Evolutionary conservation across 2,329 filamentous ascomycete species (phyloP).

Genomic region (Penicillium sp.): DNA sequence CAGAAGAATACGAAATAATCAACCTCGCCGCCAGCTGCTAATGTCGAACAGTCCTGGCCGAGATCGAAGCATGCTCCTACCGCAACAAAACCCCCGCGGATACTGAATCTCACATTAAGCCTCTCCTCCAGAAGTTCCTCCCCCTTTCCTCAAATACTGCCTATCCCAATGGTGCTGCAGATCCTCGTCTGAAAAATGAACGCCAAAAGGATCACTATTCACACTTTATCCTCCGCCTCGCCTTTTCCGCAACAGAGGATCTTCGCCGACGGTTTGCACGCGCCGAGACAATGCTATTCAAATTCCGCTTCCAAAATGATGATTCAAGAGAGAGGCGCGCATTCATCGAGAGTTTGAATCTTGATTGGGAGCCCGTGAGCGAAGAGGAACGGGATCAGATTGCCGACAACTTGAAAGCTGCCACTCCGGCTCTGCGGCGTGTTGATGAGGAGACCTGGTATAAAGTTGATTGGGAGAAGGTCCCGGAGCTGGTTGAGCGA

Average conservation of each 20-base stretch:
- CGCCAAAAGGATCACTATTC: slow-evolving; percentile 96
- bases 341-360: slow-evolving; percentile 75
- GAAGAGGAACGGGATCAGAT: slow-evolving; percentile 78
- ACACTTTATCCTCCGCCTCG: slow-evolving; percentile 92
- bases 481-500: slow-evolving; percentile 84
- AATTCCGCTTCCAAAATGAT: slow-evolving; percentile 77
- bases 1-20: neutral
- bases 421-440: slow-evolving; percentile 53
- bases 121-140: slow-evolving; percentile 83
- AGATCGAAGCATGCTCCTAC: slow-evolving; percentile 88
- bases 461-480: slow-evolving; percentile 93
- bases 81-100: slow-evolving; percentile 85
- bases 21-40: slow-evolving; percentile 2
- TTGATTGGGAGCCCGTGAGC: slow-evolving; percentile 82
- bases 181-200: slow-evolving; percentile 65
- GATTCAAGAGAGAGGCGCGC: slow-evolving; percentile 70
- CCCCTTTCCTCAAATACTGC: slow-evolving; percentile 78
- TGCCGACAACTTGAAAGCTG: slow-evolving; percentile 63
- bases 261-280: slow-evolving; percentile 82
- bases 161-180: slow-evolving; percentile 52
- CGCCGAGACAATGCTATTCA: slow-evolving; percentile 87
- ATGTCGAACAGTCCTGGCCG: slow-evolving; percentile 40
- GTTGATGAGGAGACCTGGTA: slow-evolving; percentile 86
- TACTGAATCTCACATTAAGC: slow-evolving; percentile 80
- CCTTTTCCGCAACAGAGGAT: slow-evolving; percentile 90